Evolutionary conservation across 1,284 basidiomycete genomes (phyloP).

Genomic region (Cerioporus squamosus): DNA sequence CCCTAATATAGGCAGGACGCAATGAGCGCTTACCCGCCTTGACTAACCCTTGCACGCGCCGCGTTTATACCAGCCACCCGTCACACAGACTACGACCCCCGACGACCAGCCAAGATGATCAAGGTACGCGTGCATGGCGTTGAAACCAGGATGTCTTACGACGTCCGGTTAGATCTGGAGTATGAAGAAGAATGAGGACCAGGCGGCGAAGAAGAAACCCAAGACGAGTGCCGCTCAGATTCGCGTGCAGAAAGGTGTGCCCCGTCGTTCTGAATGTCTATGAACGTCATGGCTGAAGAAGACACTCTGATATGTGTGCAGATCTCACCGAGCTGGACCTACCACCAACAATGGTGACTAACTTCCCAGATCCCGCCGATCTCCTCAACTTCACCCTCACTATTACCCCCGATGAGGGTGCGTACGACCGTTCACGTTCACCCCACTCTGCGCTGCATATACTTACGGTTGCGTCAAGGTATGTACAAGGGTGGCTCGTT

Average conservation of each 20-base stretch:
- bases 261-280: not conserved
- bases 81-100: conserved; percentile 4
- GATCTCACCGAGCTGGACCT: conserved; percentile 97
- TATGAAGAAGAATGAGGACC: conserved; percentile 97
- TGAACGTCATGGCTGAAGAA: not conserved
- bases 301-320: conserved; percentile 37
- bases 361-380: conserved; percentile 91
- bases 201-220: conserved; percentile 92
- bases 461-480: conserved; percentile 53
- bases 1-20: not conserved
- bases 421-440: conserved; percentile 21
- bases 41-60: conserved; percentile 24
- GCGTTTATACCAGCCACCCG: conserved; percentile 14
- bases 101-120: conserved; percentile 47
- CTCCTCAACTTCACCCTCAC: conserved; percentile 96
- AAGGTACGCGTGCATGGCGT: conserved; percentile 43
- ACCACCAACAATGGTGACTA: conserved; percentile 94
- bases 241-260: conserved; percentile 95
- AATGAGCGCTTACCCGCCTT: conserved; percentile 12
- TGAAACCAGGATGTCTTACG: not conserved
- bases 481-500: conserved; percentile 98
- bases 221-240: conserved; percentile 98
- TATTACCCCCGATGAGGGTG: conserved; percentile 97
- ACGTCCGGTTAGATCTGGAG: conserved; percentile 81
- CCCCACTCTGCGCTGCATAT: not conserved